Conservation (phyloP, 2,329 filamentous ascomycete genomes). For the Rachicladosporium sp. region DNA sequence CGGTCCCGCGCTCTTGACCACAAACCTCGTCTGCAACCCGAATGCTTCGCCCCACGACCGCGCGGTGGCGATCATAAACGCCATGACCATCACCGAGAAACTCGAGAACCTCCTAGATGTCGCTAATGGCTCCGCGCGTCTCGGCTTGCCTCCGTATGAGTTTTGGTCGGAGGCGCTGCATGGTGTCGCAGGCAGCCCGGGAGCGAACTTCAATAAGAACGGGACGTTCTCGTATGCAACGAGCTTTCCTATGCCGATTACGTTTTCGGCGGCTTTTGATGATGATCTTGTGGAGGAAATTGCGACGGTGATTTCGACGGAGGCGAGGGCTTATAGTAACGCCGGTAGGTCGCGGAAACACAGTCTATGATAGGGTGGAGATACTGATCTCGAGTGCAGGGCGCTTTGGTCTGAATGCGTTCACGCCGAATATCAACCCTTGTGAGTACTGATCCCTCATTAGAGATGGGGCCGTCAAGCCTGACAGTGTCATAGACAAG, state of each 20-base stretch:
- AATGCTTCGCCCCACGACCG: conserved; percentile 21
- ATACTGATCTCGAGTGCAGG: conserved; percentile 46
- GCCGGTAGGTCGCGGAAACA: conserved; percentile 26
- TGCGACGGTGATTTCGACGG: conserved; percentile 43
- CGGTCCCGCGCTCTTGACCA: conserved; percentile 31
- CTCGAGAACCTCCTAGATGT: conserved; percentile 44
- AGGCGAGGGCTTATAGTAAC: conserved; percentile 55
- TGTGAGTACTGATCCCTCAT: neutral
- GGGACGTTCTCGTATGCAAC: conserved; percentile 49
- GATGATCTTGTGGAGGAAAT: conserved; percentile 47
- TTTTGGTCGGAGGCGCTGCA: conserved; percentile 54
- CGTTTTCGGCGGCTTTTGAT: conserved; percentile 51
- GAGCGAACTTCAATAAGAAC: conserved; percentile 40
- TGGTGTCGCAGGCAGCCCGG: conserved; percentile 44
- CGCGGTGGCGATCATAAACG: conserved; percentile 35
- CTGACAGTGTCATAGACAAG: neutral
- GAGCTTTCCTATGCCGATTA: conserved; percentile 52
- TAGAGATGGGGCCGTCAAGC: too few species aligned
- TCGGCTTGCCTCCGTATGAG: conserved; percentile 46
- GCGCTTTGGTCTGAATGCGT: too few species aligned
- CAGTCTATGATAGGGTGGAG: too few species aligned
- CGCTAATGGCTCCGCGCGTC: conserved; percentile 40
- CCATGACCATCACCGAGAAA: conserved; percentile 26
- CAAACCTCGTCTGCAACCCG: conserved; percentile 38
- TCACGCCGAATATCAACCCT: conserved; percentile 51